Evolutionary conservation across 495 filamentous ascomycete species (phyloP).

Genomic region (Penicillium samsonianum): DNA sequence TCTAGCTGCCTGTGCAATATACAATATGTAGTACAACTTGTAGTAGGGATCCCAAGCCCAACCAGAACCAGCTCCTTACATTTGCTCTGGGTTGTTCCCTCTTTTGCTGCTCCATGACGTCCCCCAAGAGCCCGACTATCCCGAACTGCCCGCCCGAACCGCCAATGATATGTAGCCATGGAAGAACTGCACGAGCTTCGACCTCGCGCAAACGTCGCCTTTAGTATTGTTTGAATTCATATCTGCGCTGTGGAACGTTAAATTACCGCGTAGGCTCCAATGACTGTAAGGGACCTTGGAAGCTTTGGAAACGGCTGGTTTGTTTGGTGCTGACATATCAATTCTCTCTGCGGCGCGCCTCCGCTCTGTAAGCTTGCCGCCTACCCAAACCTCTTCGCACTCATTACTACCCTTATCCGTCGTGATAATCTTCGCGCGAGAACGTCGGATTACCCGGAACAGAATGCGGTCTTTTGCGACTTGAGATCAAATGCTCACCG

Average conservation of each 20-base stretch:
- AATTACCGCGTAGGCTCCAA: constrained; percentile 2
- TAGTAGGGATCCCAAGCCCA: neutral
- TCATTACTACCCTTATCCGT: constrained; percentile 12
- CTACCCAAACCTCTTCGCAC: constrained; percentile 12
- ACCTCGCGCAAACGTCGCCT: constrained; percentile 10
- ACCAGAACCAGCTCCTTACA: constrained; percentile 17
- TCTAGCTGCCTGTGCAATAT: neutral
- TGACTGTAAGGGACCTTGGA: constrained; percentile 17
- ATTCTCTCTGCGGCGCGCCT: constrained; percentile 19
- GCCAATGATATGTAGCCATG: constrained; percentile 16
- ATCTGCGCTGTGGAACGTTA: constrained; percentile 2
- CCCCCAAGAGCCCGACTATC: constrained; percentile 18
- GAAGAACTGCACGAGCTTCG: constrained; percentile 16
- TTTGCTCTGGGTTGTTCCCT: constrained; percentile 22
- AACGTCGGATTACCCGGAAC: neutral
- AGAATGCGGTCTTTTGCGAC: constrained; percentile 20
- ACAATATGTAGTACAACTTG: neutral
- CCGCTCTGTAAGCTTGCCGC: constrained; percentile 18
- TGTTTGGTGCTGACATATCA: constrained; percentile 31
- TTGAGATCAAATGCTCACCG: constrained; percentile 23
- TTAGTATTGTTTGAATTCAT: constrained; percentile 10
- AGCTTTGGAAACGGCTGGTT: neutral
- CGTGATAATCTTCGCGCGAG: constrained; percentile 4
- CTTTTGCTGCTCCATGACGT: constrained; percentile 26
- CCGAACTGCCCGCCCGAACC: constrained; percentile 3